Percentiles rank a stretch among this genome's conserved stretches.
These are phyloP conservation scores for Plantago ovata DNA, from an alignment of 257 asterid species.

Conservation along the genomic window DNA sequence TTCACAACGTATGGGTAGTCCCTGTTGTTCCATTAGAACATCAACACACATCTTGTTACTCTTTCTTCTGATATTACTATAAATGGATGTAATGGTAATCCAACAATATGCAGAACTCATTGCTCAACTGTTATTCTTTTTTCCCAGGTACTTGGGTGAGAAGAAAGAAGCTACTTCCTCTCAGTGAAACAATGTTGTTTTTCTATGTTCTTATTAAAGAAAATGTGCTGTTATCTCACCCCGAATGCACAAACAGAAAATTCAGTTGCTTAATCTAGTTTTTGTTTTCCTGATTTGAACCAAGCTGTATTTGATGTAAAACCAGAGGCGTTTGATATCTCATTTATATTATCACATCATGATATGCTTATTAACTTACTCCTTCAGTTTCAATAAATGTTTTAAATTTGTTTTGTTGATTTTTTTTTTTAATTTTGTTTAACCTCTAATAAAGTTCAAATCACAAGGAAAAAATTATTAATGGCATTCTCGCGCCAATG, in stretches of 20 bases:
- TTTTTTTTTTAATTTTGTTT: too few species aligned
- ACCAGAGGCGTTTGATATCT: background rate
- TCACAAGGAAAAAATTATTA: too few species aligned
- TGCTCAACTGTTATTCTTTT: background rate
- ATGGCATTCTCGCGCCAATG: too few species aligned
- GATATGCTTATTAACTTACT: too few species aligned
- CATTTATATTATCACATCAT: too few species aligned
- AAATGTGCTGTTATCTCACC: background rate
- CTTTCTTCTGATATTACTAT: background rate
- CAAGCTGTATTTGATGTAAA: conserved; percentile 10
- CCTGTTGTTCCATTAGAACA: background rate
- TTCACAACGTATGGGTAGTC: background rate
- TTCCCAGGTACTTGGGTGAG: conserved; percentile 49
- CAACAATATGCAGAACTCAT: background rate
- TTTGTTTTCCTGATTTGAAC: conserved; percentile 1
- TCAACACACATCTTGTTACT: background rate
- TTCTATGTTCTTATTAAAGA: background rate
- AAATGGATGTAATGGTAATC: background rate
- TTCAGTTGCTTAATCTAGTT: conserved; percentile 14
- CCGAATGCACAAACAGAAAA: conserved; percentile 1
- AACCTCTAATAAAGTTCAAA: too few species aligned
- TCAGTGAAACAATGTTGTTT: conserved; percentile 17
- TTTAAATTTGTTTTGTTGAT: too few species aligned
- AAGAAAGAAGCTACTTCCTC: conserved; percentile 41
- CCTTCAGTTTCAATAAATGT: too few species aligned